Base-by-base conservation (phyloP, 163 green algal genomes). In the Prototheca cutis region DNA sequence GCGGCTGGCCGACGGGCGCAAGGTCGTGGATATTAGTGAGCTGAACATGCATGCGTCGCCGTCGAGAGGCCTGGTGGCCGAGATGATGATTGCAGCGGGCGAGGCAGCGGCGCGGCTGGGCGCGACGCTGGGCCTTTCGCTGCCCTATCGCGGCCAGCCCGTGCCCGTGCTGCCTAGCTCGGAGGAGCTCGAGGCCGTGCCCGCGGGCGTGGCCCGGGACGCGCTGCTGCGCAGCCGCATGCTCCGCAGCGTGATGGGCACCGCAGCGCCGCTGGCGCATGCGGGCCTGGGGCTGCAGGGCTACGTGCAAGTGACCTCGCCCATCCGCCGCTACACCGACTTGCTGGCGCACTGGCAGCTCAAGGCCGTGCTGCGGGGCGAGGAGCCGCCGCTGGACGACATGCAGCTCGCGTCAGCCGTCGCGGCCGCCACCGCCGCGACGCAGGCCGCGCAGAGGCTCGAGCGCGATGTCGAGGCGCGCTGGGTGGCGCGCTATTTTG, bases 291-390 rank as follows among this genome's bases (percentile, higher is more conserved):
- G 80, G 2, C 76, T 97, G 32, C 59, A 71, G 10, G 86, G 72
- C 1, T 97, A 97, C 63, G 83, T 92, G 48, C 90, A 97, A 73
- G 72, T 94, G 61, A 94, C 82, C 4, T 91, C 79, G 1, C 90
- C 90, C 55, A 97, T 97, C 68, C 77, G 90, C 7, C 75, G 86
- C 56, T 84, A 85, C 59, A 49, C 27, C 33, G 86, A 94, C 66
- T 67, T 94, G 32, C 47, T 92, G 49, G 84, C 84, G 1, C 86
- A 94, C 74, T 83, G 65, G 64, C 81, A 92, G 65, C 48, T 94
- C 55, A 93, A 90, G 67, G 83, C 82, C n/a, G 63, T 66, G 54
- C 68, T 88, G 56, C 53, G 76, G 6, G 77, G 75, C 2, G 30
- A 78, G 65, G n/a, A 55, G 36, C 54, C 67, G 42, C 76, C 71